A percentile compares a stretch with the other conserved stretches of the same genome.
These are phyloP conservation scores for Naganishia cerealis DNA, from an alignment of 1,284 basidiomycete species.

Conservation along the genomic window DNA sequence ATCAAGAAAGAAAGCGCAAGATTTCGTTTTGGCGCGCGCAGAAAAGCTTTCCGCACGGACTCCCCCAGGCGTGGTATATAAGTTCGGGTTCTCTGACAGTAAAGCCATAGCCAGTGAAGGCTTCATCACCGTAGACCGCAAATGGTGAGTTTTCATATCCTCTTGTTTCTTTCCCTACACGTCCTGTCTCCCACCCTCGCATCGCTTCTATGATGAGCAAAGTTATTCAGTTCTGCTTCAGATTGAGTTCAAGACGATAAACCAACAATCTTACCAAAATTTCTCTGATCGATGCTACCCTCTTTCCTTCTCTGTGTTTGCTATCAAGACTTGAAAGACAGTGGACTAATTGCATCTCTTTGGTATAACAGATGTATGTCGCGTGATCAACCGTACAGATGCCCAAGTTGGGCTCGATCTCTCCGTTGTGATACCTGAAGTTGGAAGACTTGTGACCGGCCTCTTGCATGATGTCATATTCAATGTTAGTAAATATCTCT, in stretches of 20 bases:
- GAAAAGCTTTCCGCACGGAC: not conserved
- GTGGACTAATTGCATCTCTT: conserved; percentile 15
- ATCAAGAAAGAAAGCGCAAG: conserved; percentile 4
- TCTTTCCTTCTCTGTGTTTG: conserved; percentile 16
- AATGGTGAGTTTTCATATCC: conserved; percentile 19
- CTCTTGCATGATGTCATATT: not conserved
- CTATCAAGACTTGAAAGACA: not conserved
- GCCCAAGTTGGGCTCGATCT: not conserved
- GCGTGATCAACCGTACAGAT: not conserved
- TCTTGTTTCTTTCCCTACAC: not conserved
- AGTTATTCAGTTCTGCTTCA: conserved; percentile 35
- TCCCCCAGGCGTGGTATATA: conserved; percentile 9
- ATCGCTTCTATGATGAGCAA: conserved; percentile 31
- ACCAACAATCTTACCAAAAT: conserved; percentile 34
- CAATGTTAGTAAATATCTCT: conserved; percentile 13
- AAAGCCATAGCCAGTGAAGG: not conserved
- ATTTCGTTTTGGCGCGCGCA: not conserved
- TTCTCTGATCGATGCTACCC: conserved; percentile 28
- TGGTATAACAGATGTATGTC: not conserved
- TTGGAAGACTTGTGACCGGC: not conserved
- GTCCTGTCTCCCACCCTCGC: conserved; percentile 11
- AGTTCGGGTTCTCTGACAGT: not conserved
- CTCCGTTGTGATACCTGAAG: not conserved
- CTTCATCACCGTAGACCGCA: not conserved
- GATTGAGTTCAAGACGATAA: conserved; percentile 35